phyloP scores from a whole-genome alignment of 306 rosid genomes.

The Gastrolobium villosum region DNA sequence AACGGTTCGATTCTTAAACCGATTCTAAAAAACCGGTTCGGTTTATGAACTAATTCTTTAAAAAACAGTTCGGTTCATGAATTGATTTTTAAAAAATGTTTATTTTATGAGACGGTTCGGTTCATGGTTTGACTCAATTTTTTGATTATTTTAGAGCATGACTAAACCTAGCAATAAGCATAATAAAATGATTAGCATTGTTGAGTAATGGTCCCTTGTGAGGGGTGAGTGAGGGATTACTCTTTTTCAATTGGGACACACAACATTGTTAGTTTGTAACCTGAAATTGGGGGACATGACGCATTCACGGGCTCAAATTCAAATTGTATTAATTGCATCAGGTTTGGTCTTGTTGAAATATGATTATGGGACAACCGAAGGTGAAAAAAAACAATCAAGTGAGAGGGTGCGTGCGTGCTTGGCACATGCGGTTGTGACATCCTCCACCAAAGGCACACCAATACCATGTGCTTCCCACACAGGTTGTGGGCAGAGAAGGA shows the following conservation, averaged over 20 bases:
- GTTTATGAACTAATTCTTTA: no score
- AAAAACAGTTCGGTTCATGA: no score
- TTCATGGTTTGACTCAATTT: no score
- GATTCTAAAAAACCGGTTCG: no score
- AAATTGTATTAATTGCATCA: constrained; percentile 43
- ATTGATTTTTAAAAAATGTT: no score
- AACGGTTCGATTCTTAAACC: no score
- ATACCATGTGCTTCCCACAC: constrained; percentile 59
- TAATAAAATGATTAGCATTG: constrained; percentile 24
- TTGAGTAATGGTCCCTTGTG: constrained; percentile 33
- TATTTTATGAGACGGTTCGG: no score
- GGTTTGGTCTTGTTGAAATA: constrained; percentile 38
- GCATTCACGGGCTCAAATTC: constrained; percentile 37
- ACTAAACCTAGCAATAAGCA: constrained; percentile 8
- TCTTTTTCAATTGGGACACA: constrained; percentile 23
- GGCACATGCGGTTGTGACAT: constrained; percentile 41
- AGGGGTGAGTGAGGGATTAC: constrained; percentile 1
- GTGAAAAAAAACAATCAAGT: background rate
- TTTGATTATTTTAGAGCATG: no score
- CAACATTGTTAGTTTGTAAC: constrained; percentile 29
- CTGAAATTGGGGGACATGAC: constrained; percentile 45
- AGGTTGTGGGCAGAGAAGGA: background rate
- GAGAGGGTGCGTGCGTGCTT: constrained; percentile 16
- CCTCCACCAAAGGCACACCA: constrained; percentile 13
- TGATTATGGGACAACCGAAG: constrained; percentile 34